Percentiles rank a stretch among this genome's conserved stretches.
Conservation (phyloP, 1,139 yeast species). For the Ogataea hybrid region DNA sequence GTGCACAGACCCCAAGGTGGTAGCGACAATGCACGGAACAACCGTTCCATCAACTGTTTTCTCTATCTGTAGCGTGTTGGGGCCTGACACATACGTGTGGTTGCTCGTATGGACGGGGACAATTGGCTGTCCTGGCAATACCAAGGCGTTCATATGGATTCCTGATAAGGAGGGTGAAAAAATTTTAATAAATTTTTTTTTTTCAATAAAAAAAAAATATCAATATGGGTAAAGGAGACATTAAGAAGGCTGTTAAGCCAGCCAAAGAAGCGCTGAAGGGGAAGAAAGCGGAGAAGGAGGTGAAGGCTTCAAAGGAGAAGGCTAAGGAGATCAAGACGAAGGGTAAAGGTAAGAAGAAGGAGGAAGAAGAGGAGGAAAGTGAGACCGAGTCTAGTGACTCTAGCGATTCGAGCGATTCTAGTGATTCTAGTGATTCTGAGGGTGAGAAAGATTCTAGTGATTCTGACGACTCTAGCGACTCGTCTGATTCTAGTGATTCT, state of each 20-base stretch:
- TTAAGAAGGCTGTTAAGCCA: slow-evolving; percentile 30
- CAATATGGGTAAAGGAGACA: slow-evolving; percentile 25
- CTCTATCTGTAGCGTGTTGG: slow-evolving; percentile 37
- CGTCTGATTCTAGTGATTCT: slow-evolving; percentile 2
- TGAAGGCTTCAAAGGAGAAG: slow-evolving; percentile 8
- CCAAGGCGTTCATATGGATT: slow-evolving; percentile 34
- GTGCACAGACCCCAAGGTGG: slow-evolving; percentile 60
- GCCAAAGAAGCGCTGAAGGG: slow-evolving; percentile 15
- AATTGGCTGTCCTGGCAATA: slow-evolving; percentile 76
- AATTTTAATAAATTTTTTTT: slow-evolving; percentile 11
- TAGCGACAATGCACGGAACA: slow-evolving; percentile 56
- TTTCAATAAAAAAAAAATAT: slow-evolving; percentile 4
- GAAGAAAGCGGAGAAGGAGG: slow-evolving; percentile 6
- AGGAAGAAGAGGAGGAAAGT: not conserved
- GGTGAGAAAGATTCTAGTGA: not conserved
- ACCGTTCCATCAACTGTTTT: slow-evolving; percentile 19
- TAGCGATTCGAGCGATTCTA: not conserved
- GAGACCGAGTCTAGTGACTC: slow-evolving; percentile 5
- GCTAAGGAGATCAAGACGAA: slow-evolving; percentile 1
- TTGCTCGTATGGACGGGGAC: slow-evolving; percentile 40
- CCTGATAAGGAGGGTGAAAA: slow-evolving; percentile 13
- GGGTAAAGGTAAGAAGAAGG: slow-evolving; percentile 3
- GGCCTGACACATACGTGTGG: slow-evolving; percentile 45
- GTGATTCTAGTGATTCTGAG: slow-evolving; percentile 1
- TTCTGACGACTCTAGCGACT: slow-evolving; percentile 1